Base-by-base conservation (phyloP, 2,329 filamentous ascomycete genomes). In the Ambrosiella cleistominuta region DNA sequence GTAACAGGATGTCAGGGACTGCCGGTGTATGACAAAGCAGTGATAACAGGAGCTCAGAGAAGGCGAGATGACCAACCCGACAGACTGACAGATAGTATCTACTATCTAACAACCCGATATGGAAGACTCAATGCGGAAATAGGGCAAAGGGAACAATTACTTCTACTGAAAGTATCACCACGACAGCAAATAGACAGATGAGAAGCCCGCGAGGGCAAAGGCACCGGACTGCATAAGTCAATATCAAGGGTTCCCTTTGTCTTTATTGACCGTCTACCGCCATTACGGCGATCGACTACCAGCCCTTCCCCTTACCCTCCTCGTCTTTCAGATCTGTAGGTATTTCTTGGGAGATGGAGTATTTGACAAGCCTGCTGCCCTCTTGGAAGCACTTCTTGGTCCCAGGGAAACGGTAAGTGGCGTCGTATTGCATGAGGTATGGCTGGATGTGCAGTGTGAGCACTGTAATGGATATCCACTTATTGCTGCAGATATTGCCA, bases 201-300 rank as follows among this genome's bases (percentile, higher is more conserved):
- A 17, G 35, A 39, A 39, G 11, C 42, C 9, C 19, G 40, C 54
- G 58, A 60, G 58, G 58, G 58, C 49, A 57, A n/a, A 47, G 38
- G 44, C 19, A 53, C 35, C 52, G 42, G 27, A 39, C 54, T 36
- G 27, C 19, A 59, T 45, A 39, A 57, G 40, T 35, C 58, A 60
- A 60, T 60, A 57, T 60, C 47, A 15, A 50, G 9, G 27, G 49
- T 60, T 54, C 58, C 58, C 54, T 55, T 19, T 8, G 53, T 7
- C 17, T 35, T 55, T 40, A 44, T 55, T 55, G 37, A 15, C 37
- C 11, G 53, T 35, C 40, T 55, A 40, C 38, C 8, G 12, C n/a
- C 17, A 35, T 39, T 39, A 44, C 12, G 8, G 40, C 12, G 9
- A 35, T 11, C 39, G 17, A 55, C 53, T 54, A 54, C 52, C 36